Percentiles rank a stretch among this genome's conserved stretches.
Conservation (phyloP, 306 rosid genomes). For the Glycyrrhiza uralensis region DNA sequence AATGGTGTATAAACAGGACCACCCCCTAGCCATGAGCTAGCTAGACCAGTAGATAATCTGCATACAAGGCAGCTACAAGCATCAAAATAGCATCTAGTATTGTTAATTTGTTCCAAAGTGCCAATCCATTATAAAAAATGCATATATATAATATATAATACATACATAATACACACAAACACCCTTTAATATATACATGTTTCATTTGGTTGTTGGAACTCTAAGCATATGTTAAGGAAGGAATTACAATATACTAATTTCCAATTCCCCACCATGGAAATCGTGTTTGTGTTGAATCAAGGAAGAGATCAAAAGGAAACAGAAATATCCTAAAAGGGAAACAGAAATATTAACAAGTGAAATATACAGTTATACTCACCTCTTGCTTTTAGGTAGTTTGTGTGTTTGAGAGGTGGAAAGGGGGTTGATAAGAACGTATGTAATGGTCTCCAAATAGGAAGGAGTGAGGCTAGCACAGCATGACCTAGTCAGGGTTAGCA, state of each 20-base stretch:
- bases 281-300: neutral
- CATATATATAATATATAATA: too few relatives aligned
- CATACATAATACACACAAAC: too few relatives aligned
- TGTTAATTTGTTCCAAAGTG: too few relatives aligned
- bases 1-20: too few relatives aligned
- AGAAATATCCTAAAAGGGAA: neutral
- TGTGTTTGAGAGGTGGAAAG: neutral
- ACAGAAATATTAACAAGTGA: neutral
- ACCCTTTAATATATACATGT: neutral
- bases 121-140: neutral
- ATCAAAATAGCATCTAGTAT: too few relatives aligned
- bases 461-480: constrained; percentile 99
- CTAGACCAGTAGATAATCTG: too few relatives aligned
- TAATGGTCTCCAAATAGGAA: constrained; percentile 60
- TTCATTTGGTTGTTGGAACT: neutral
- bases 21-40: too few relatives aligned
- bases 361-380: neutral
- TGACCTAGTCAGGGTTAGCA: constrained; percentile 87
- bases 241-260: neutral
- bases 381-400: neutral
- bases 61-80: too few relatives aligned
- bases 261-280: neutral
- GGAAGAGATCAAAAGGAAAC: neutral
- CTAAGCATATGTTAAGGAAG: neutral
- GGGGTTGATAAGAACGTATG: neutral